Evolutionary conservation across 225 moss, liverwort and hornwort species (phyloP).

Genomic region (Physcomitrium patens): DNA sequence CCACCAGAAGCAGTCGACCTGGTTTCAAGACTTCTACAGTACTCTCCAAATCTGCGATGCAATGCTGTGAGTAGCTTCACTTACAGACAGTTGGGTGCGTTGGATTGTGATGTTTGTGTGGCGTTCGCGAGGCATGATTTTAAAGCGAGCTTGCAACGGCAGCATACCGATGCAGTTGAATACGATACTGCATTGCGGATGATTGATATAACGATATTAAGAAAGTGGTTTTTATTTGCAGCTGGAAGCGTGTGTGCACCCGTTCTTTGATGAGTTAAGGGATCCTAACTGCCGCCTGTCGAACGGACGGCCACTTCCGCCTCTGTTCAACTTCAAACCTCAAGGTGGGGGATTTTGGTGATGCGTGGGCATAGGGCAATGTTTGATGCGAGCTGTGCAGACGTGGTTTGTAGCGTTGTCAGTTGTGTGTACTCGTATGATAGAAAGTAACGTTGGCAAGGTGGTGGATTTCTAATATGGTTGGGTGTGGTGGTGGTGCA

Average conservation of each 20-base stretch:
- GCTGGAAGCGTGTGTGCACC: conserved; percentile 98
- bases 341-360: conserved; percentile 58
- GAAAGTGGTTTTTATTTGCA: conserved; percentile 32
- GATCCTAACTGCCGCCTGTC: conserved; percentile 92
- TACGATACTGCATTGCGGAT: too few species aligned
- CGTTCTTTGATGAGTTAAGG: conserved; percentile 97
- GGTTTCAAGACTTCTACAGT: conserved; percentile 90
- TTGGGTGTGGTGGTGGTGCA: conserved; percentile 11
- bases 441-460: not conserved
- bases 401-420: not conserved
- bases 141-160: not conserved
- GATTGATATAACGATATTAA: not conserved
- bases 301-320: conserved; percentile 90
- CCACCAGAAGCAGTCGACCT: conserved; percentile 96
- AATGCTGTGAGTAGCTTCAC: conserved; percentile 61
- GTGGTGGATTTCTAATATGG: not conserved
- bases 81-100: not conserved
- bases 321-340: conserved; percentile 97
- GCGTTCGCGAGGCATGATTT: not conserved
- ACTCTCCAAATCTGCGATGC: conserved; percentile 97
- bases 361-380: not conserved
- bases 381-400: not conserved
- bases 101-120: not conserved
- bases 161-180: not conserved
- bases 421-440: not conserved